Percentiles rank a stretch among this genome's conserved stretches.
Conservation (phyloP, 352 stramenopile genomes). For the Pelagophyceae sp. region DNA sequence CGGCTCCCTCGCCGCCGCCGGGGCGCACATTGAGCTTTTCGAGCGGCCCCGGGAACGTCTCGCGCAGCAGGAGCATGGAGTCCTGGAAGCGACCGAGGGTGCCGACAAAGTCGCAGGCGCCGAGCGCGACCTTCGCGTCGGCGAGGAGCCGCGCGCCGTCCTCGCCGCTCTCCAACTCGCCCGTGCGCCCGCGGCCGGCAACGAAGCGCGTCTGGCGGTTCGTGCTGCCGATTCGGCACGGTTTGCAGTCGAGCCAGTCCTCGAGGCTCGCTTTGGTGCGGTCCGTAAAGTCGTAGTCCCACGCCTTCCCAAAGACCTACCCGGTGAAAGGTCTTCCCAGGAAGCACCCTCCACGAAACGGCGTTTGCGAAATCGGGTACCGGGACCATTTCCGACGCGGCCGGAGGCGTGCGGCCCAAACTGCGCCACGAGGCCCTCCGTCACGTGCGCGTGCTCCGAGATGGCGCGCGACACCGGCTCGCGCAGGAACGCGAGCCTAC, state of each 20-base stretch:
- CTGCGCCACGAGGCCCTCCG: slow-evolving; percentile 4
- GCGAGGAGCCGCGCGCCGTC: background rate
- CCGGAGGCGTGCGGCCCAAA: slow-evolving; percentile 13
- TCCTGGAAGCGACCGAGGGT: slow-evolving; percentile 13
- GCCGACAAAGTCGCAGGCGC: background rate
- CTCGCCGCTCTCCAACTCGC: background rate
- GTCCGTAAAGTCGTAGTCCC: slow-evolving; percentile 21
- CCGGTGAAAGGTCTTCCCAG: too few species aligned
- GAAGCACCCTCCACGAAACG: too few species aligned
- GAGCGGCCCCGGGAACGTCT: background rate
- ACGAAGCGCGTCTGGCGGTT: slow-evolving; percentile 17
- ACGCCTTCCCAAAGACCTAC: slow-evolving; percentile 7
- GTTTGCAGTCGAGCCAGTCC: background rate
- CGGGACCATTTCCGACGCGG: too few species aligned
- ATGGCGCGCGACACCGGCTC: background rate
- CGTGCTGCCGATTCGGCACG: background rate
- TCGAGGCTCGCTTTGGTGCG: background rate
- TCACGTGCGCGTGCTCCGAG: slow-evolving; percentile 11
- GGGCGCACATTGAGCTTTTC: too few species aligned
- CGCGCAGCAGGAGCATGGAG: slow-evolving; percentile 6
- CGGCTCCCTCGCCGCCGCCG: too few species aligned
- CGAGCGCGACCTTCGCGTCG: background rate
- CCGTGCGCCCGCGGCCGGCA: background rate
- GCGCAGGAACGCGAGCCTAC: slow-evolving; percentile 9
- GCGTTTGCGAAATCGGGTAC: too few species aligned